phyloP scores from a whole-genome alignment of 257 asterid species.

The Apocynum venetum region DNA sequence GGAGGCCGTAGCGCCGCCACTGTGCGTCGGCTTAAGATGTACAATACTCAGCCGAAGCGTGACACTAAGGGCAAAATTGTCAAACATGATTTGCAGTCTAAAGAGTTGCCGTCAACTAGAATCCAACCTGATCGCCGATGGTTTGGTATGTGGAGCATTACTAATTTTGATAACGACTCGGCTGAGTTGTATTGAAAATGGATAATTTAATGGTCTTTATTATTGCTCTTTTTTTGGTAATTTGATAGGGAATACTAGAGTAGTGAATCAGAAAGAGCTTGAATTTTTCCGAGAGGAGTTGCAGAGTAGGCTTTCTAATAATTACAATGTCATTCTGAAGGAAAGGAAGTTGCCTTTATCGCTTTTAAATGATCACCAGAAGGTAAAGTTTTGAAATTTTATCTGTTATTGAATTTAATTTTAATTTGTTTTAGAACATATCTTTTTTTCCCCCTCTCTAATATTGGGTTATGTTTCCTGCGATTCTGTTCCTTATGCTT shows the following conservation, averaged over 20 bases:
- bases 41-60: constrained; percentile 65
- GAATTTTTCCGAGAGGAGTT: constrained; percentile 86
- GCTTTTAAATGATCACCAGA: constrained; percentile 78
- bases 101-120: constrained; percentile 81
- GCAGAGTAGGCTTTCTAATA: constrained; percentile 67
- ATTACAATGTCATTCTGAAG: constrained; percentile 77
- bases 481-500: neutral
- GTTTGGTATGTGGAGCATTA: constrained; percentile 55
- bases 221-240: neutral
- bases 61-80: constrained; percentile 50
- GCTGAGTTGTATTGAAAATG: neutral
- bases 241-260: constrained; percentile 73
- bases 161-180: neutral
- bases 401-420: constrained; percentile 10
- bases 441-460: neutral
- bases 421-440: neutral
- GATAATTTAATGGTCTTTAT: neutral
- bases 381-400: constrained; percentile 39
- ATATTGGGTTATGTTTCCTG: neutral
- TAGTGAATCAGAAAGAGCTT: constrained; percentile 78
- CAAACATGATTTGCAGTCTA: constrained; percentile 81
- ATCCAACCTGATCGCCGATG: constrained; percentile 93
- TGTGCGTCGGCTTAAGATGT: constrained; percentile 94
- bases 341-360: constrained; percentile 88
- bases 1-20: constrained; percentile 76